Percentiles rank a stretch among this genome's conserved stretches.
Conservation (phyloP, 1,139 yeast species). For the Entelexis sorbosivorans region DNA sequence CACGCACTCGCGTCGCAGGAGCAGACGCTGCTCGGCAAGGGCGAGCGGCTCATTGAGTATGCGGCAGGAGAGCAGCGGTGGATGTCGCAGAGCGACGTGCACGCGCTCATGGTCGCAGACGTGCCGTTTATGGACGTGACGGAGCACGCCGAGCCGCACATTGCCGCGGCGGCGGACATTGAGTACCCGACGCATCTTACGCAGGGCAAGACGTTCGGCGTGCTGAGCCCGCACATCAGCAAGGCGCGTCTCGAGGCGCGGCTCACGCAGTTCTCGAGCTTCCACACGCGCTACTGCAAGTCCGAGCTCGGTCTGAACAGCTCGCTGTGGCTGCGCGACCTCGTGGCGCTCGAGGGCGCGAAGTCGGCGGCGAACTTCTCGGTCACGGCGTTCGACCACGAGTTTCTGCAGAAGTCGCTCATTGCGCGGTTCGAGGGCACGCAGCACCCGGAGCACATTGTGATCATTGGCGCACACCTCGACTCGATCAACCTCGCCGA, state of each 20-base stretch:
- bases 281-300: slow-evolving; percentile 68
- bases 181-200: slow-evolving; percentile 4
- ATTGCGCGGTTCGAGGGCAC: slow-evolving; percentile 34
- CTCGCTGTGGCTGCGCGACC: slow-evolving; percentile 55
- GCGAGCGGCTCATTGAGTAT: not conserved
- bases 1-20: not conserved
- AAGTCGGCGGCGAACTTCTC: slow-evolving; percentile 26
- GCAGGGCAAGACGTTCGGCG: not conserved
- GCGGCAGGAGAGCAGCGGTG: not conserved
- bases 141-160: not conserved
- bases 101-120: slow-evolving; percentile 6
- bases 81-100: not conserved
- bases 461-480: slow-evolving; percentile 80
- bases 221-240: slow-evolving; percentile 5
- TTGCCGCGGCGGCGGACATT: not conserved
- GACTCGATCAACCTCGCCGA: slow-evolving; percentile 68
- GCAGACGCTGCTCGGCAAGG: not conserved
- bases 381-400: slow-evolving; percentile 38
- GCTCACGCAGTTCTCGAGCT: slow-evolving; percentile 53
- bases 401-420: slow-evolving; percentile 49
- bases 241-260: not conserved
- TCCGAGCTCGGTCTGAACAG: slow-evolving; percentile 57
- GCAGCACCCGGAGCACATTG: slow-evolving; percentile 34
- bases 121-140: slow-evolving; percentile 12
- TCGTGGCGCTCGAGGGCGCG: slow-evolving; percentile 29